These are phyloP conservation scores for Cadophora sp. DNA, from an alignment of 2,329 filamentous ascomycete species.

Conservation along the genomic window DNA sequence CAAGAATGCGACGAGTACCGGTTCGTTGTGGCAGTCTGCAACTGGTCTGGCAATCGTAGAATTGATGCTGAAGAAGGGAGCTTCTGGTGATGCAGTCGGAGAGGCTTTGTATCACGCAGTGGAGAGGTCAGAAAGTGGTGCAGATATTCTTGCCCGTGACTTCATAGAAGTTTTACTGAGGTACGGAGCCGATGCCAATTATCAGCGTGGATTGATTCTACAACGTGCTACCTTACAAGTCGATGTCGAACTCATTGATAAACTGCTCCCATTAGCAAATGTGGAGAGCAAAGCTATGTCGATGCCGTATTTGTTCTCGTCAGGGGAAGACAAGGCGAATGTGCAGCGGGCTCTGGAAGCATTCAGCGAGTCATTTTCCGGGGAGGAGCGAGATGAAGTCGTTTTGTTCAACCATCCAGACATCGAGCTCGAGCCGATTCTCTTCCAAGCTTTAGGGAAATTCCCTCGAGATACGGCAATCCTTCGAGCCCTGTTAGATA, in stretches of 20 bases:
- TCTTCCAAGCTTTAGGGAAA: conserved; percentile 59
- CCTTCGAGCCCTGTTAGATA: conserved; percentile 59
- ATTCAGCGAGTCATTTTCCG: conserved; percentile 62
- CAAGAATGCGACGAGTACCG: conserved; percentile 52
- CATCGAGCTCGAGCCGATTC: conserved; percentile 51
- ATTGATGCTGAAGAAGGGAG: conserved; percentile 57
- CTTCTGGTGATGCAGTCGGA: conserved; percentile 58
- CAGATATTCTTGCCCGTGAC: conserved; percentile 55
- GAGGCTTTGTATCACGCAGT: conserved; percentile 60
- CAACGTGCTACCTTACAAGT: conserved; percentile 59
- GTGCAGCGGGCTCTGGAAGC: conserved; percentile 58
- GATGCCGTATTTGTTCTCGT: conserved; percentile 62
- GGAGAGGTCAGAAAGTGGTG: conserved; percentile 42
- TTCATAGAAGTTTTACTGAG: conserved; percentile 58
- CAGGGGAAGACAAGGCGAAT: conserved; percentile 52
- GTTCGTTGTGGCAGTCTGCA: conserved; percentile 59
- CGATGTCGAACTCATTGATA: conserved; percentile 55
- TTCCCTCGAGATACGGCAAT: conserved; percentile 62
- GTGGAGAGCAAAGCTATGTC: conserved; percentile 58
- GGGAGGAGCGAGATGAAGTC: conserved; percentile 52
- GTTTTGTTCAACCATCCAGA: conserved; percentile 58
- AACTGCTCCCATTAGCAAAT: conserved; percentile 59
- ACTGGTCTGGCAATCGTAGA: conserved; percentile 45
- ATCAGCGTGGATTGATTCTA: conserved; percentile 60
- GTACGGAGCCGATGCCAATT: conserved; percentile 61